Conservation (phyloP, 768 basidiomycete genomes). For the Botryobasidium botryosum region DNA sequence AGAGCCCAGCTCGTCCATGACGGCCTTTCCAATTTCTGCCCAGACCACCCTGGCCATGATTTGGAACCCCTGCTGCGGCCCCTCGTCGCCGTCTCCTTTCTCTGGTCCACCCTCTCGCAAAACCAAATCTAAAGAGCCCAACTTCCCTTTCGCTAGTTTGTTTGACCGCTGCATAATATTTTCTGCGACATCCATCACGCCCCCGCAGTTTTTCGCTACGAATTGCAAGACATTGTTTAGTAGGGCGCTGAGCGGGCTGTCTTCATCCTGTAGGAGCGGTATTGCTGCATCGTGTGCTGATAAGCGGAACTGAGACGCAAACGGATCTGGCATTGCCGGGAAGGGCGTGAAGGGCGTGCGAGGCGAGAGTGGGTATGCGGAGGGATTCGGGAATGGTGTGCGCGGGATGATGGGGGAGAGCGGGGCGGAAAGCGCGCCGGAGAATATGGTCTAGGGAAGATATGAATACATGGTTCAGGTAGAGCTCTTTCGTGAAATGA, state of each 20-base stretch:
- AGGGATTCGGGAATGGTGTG: conserved; percentile 40
- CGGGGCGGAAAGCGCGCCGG: conserved; percentile 47
- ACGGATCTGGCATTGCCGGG: conserved; percentile 24
- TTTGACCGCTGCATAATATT: conserved; percentile 33
- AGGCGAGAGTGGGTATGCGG: conserved; percentile 30
- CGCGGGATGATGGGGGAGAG: conserved; percentile 62
- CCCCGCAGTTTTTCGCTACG: conserved; percentile 53
- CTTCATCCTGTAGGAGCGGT: conserved; percentile 44
- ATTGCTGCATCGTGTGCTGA: conserved; percentile 18
- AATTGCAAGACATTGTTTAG: conserved; percentile 74
- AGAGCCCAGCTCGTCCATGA: conserved; percentile 71
- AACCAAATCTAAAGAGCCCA: background rate
- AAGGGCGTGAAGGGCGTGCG: conserved; percentile 38
- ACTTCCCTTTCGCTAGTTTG: conserved; percentile 15
- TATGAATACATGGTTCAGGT: background rate
- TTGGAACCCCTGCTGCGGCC: conserved; percentile 42
- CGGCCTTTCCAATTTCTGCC: conserved; percentile 62
- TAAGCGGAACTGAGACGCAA: conserved; percentile 16
- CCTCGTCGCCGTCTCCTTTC: conserved; percentile 14
- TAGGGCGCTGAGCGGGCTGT: conserved; percentile 49
- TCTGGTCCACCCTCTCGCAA: background rate
- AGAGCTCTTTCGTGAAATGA: background rate
- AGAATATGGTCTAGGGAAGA: conserved; percentile 45
- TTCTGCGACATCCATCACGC: conserved; percentile 65
- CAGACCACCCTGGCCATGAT: conserved; percentile 81